Conservation (phyloP, 805 yeast species). For the Schizosaccharomyces pombe region DNA sequence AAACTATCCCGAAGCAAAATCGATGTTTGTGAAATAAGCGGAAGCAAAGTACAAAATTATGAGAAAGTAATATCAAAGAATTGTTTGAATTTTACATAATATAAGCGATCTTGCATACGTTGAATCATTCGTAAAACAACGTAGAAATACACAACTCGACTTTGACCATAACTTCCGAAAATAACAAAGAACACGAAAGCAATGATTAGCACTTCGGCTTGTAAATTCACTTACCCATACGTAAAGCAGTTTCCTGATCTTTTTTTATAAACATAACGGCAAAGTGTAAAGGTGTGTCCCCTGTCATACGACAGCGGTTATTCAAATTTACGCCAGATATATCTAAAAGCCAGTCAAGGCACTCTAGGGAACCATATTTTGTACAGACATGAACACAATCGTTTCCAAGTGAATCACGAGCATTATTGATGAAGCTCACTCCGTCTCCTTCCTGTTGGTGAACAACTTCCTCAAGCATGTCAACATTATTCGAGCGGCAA, state of each 20-base stretch:
- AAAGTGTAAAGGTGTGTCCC: conserved; percentile 4
- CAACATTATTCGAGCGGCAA: conserved; percentile 1
- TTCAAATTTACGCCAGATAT: neutral
- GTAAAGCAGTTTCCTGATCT: neutral
- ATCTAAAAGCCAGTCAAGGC: conserved; percentile 1
- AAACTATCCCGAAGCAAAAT: neutral
- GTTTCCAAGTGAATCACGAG: conserved; percentile 4
- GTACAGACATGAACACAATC: neutral
- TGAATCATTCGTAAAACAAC: too few relatives aligned
- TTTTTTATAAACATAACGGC: neutral
- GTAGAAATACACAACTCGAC: too few relatives aligned
- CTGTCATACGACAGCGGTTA: neutral
- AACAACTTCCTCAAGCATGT: neutral
- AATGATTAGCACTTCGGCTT: too few relatives aligned
- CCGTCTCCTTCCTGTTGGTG: neutral
- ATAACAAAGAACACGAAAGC: too few relatives aligned
- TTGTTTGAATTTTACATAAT: too few relatives aligned
- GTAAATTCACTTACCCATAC: neutral
- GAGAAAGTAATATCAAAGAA: too few relatives aligned
- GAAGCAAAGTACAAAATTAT: too few relatives aligned
- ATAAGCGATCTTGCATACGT: too few relatives aligned
- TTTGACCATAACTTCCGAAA: too few relatives aligned
- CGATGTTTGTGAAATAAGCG: too few relatives aligned
- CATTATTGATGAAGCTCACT: neutral
- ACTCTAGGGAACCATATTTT: neutral